These are phyloP conservation scores for Coemansia sp. DNA, from an alignment of 192 early-diverging fungal species.

Conservation along the genomic window DNA sequence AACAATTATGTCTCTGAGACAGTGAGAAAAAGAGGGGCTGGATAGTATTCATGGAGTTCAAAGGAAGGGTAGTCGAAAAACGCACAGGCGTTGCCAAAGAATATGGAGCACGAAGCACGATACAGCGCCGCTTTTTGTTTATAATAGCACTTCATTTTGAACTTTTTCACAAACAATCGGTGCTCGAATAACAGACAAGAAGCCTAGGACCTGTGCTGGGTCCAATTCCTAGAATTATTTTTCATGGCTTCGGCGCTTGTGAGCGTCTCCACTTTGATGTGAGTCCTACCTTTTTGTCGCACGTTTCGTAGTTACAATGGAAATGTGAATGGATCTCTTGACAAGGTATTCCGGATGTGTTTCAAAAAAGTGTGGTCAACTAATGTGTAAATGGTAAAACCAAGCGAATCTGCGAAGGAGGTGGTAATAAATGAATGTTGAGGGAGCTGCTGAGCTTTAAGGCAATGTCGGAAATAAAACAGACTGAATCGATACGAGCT, in stretches of 20 bases:
- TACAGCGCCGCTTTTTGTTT: neutral
- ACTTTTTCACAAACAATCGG: slow-evolving; percentile 1
- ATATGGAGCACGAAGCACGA: neutral
- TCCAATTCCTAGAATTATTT: neutral
- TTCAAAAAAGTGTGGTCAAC: neutral
- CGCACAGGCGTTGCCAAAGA: slow-evolving; percentile 5
- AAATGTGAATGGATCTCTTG: neutral
- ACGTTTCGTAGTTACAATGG: neutral
- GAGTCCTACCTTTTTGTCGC: neutral
- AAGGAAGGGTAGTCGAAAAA: slow-evolving; percentile 1
- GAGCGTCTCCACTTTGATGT: neutral
- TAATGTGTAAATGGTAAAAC: too few relatives aligned
- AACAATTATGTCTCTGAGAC: slow-evolving; percentile 1
- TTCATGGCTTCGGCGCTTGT: neutral
- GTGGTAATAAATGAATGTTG: too few relatives aligned
- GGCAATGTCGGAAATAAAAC: neutral
- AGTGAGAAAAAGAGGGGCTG: neutral
- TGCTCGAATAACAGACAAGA: neutral
- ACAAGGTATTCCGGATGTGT: neutral
- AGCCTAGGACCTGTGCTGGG: neutral
- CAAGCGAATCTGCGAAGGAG: too few relatives aligned
- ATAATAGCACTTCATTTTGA: neutral
- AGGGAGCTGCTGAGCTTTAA: neutral
- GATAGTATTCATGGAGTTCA: slow-evolving; percentile 6
- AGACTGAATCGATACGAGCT: neutral